Base-by-base conservation (phyloP, 768 basidiomycete species). In the Austroboletus eburneus region DNA sequence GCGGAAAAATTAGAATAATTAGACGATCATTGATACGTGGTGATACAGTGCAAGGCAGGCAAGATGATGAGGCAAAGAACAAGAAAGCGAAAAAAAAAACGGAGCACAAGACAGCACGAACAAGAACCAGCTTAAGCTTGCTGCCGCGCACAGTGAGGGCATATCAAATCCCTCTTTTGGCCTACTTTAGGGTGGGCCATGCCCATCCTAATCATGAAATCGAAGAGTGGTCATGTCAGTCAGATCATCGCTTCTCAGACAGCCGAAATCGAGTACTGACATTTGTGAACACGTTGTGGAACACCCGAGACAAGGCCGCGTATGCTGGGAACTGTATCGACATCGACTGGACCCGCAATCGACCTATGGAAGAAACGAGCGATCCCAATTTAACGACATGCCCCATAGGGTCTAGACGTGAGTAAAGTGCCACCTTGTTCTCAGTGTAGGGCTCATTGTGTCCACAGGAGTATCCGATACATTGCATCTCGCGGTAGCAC, bases 401-500 rank as follows among this genome's bases (percentile, higher is more conserved):
- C 61, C 62, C 43, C 13, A 56, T 46, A n/a, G 54, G 56, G 29
- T 65, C 58, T 7, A 60, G 25, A 59, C 39, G 35, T 60, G 52
- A 30, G 59, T 54, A 24, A 17, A 12, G 53, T 51, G 30, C 25
- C 35, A 65, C 67, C 59, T 64, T 69, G 50, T 45, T 58, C 36
- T 69, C 63, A 5, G 46, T 58, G 37, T 56, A 43, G 5, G 65
- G 64, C 30, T 61, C 50, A 21, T 61, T 50, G 55, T 77, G 73
- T 23, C 66, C 69, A 51, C 76, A 78, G 18, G 57, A 38, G 52
- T 69, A 66, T 48, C 59, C 55, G 33, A 64, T 64, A 54, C 66
- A 70, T 23, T 68, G 58, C 43, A 67, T 56, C 49, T 72, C 61
- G 60, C 73, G 69, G 64, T 68, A 62, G 53, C 76, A 78, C 76